phyloP scores from a whole-genome alignment of 495 filamentous ascomycete genomes.

The Beverwykella pulmonaria region DNA sequence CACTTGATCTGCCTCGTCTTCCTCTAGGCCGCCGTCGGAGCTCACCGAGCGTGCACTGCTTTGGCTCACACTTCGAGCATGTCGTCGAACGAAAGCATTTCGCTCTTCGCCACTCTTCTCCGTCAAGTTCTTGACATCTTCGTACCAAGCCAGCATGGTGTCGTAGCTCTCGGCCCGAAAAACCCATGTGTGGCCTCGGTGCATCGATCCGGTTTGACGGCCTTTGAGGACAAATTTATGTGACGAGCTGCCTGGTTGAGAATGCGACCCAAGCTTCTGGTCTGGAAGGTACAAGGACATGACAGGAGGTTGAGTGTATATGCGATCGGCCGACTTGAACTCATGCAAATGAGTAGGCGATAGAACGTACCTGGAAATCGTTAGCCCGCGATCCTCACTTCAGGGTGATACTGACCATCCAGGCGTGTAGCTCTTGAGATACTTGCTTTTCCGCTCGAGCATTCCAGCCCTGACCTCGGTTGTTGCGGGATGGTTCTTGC shows the following conservation, averaged over 20 bases:
- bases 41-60: slow-evolving; percentile 66
- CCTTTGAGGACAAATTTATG: slow-evolving; percentile 98
- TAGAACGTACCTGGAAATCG: slow-evolving; percentile 78
- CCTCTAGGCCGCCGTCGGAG: slow-evolving; percentile 77
- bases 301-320: slow-evolving; percentile 72
- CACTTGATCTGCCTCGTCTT: slow-evolving; percentile 77
- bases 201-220: slow-evolving; percentile 88
- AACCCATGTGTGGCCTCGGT: slow-evolving; percentile 95
- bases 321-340: slow-evolving; percentile 86
- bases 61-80: slow-evolving; percentile 73
- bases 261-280: slow-evolving; percentile 93
- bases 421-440: slow-evolving; percentile 95
- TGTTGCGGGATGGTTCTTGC: slow-evolving; percentile 82
- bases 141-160: slow-evolving; percentile 96
- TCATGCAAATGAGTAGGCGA: slow-evolving; percentile 97
- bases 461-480: slow-evolving; percentile 85
- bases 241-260: slow-evolving; percentile 78
- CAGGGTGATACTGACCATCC: slow-evolving; percentile 71
- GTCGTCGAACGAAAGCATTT: slow-evolving; percentile 78
- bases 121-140: slow-evolving; percentile 84
- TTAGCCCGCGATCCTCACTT: slow-evolving; percentile 8
- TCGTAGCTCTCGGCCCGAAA: slow-evolving; percentile 94
- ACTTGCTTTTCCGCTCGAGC: slow-evolving; percentile 97
- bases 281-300: slow-evolving; percentile 96
- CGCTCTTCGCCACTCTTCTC: slow-evolving; percentile 89